These are phyloP conservation scores for Coccomyxa sp. DNA, from an alignment of 139 green algal species.

Conservation along the genomic window DNA sequence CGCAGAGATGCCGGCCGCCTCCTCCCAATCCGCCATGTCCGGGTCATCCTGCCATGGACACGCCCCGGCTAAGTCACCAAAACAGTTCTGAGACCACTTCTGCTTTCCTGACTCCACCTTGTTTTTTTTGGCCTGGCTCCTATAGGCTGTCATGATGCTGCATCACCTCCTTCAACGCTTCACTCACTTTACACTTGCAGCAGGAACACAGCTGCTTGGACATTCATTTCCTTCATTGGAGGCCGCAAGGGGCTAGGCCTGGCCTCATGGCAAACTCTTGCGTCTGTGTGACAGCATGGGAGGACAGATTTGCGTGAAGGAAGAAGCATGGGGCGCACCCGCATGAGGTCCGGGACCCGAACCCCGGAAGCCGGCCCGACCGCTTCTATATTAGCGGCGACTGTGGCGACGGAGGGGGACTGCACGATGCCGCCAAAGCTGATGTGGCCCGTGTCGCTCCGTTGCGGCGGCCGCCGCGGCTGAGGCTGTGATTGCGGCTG, in stretches of 20 bases:
- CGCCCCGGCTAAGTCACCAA: too few species aligned
- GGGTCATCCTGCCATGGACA: slow-evolving; percentile 13
- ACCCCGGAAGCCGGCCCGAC: not conserved
- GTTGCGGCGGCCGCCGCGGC: not conserved
- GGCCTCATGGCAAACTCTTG: too few species aligned
- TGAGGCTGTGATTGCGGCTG: too few species aligned
- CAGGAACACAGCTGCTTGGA: too few species aligned
- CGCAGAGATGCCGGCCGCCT: slow-evolving; percentile 42
- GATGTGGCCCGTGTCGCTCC: not conserved
- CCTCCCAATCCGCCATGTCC: slow-evolving; percentile 30
- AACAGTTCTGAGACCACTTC: not conserved
- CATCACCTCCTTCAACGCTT: too few species aligned
- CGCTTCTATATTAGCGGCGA: not conserved
- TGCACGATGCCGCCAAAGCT: slow-evolving; percentile 6
- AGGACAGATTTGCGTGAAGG: too few species aligned
- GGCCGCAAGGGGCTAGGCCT: too few species aligned
- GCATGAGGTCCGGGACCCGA: not conserved
- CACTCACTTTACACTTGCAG: too few species aligned
- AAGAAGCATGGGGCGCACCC: too few species aligned
- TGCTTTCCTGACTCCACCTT: not conserved
- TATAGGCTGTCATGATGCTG: too few species aligned
- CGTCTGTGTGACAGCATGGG: too few species aligned
- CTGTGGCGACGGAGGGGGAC: not conserved
- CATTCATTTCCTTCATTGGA: too few species aligned
- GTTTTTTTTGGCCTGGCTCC: not conserved